A percentile compares a stretch with the other conserved stretches of the same genome.
Conservation (phyloP, 2,329 filamentous ascomycete species). For the Aspergillus sclerotialis region DNA sequence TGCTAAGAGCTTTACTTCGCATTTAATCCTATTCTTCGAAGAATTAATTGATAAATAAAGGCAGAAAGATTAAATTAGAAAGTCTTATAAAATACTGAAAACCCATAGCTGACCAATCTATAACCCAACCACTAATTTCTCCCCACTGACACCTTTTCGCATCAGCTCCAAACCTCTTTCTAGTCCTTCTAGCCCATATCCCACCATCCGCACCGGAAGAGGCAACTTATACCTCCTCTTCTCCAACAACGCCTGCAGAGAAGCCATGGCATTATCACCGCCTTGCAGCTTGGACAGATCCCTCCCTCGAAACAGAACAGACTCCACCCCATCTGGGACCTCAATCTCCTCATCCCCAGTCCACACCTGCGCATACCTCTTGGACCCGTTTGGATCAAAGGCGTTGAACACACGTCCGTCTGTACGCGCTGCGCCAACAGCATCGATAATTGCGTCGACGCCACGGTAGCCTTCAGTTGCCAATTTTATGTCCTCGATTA, state of each 20-base stretch:
- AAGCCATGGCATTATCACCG: constrained; percentile 12
- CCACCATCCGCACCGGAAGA: constrained; percentile 19
- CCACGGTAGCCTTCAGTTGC: no score
- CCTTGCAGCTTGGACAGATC: constrained; percentile 15
- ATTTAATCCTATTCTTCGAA: no score
- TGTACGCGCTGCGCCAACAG: constrained; percentile 18
- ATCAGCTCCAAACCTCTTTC: constrained; percentile 14
- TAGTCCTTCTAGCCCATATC: constrained; percentile 17
- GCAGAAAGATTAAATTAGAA: no score
- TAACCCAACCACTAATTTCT: constrained; percentile 25
- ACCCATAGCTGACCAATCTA: no score
- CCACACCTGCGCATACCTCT: constrained; percentile 22
- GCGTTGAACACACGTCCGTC: constrained; percentile 18
- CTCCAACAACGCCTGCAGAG: constrained; percentile 16
- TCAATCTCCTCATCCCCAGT: constrained; percentile 15
- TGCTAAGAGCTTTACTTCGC: no score
- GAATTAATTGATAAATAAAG: no score
- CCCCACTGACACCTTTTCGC: constrained; percentile 20
- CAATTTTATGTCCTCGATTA: no score
- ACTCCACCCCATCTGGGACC: constrained; percentile 20
- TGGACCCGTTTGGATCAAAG: constrained; percentile 18
- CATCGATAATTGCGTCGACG: constrained; percentile 30
- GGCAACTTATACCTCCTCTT: constrained; percentile 21
- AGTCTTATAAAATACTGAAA: no score
- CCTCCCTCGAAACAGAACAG: constrained; percentile 13